Evolutionary conservation across 176 grass and related monocot genomes (phyloP).

Genomic region (Carex kokanica): DNA sequence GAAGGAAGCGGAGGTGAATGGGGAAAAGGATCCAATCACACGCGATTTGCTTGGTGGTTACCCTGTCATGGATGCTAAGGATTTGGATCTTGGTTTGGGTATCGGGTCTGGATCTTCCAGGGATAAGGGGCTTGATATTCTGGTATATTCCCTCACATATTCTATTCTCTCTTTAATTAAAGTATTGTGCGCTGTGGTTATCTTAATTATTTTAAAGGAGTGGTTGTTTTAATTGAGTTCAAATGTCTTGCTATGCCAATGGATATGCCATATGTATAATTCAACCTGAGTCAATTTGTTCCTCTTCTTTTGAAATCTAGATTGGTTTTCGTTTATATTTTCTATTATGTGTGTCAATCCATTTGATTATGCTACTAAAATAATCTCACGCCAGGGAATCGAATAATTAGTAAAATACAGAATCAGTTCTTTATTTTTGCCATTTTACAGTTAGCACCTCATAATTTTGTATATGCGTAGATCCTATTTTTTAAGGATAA

Average conservation of each 20-base stretch:
- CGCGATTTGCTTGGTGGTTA: conserved; percentile 84
- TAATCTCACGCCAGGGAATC: neutral
- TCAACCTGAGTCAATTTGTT: neutral
- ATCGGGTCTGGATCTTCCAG: conserved; percentile 16
- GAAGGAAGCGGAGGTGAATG: conserved; percentile 33
- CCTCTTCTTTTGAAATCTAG: neutral
- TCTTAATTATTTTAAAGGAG: neutral
- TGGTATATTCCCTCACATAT: neutral
- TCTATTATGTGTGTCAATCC: neutral
- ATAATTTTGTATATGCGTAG: neutral
- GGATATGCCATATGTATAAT: neutral
- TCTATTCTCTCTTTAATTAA: neutral
- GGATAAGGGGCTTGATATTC: conserved; percentile 33
- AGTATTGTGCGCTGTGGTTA: neutral
- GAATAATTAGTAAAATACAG: neutral
- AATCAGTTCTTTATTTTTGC: no score
- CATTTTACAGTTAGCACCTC: neutral
- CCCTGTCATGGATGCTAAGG: conserved; percentile 31
- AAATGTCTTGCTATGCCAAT: neutral
- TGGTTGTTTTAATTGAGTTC: neutral
- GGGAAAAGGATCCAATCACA: conserved; percentile 65
- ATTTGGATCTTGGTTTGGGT: conserved; percentile 42
- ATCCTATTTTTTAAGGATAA: neutral
- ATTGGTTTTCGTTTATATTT: neutral
- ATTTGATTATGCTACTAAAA: neutral